Conservation (phyloP, 192 early-diverging fungal genomes). For the Coemansia sp. region DNA sequence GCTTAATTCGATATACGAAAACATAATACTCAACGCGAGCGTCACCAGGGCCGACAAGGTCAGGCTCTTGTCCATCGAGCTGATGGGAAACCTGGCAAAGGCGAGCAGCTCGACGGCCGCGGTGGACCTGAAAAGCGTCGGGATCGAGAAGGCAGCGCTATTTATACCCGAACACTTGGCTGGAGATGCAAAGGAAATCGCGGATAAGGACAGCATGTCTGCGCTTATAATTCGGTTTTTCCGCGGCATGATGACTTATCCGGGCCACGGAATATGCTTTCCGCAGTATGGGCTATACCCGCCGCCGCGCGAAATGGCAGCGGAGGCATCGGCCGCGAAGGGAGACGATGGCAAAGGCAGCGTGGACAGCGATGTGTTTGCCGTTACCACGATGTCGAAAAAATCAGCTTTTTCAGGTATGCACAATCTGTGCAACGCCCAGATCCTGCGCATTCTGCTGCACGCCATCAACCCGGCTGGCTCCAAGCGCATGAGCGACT, state of each 20-base stretch:
- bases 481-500: slow-evolving; percentile 26
- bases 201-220: slow-evolving; percentile 25
- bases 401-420: slow-evolving; percentile 11
- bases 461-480: slow-evolving; percentile 25
- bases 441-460: slow-evolving; percentile 45
- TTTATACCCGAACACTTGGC: slow-evolving; percentile 16
- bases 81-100: slow-evolving; percentile 35
- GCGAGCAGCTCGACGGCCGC: slow-evolving; percentile 14
- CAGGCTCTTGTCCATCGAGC: slow-evolving; percentile 26
- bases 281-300: slow-evolving; percentile 47
- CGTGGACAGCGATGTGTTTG: slow-evolving; percentile 8
- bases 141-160: slow-evolving; percentile 12
- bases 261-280: slow-evolving; percentile 47
- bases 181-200: neutral
- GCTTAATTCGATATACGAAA: slow-evolving; percentile 18
- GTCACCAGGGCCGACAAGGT: slow-evolving; percentile 29
- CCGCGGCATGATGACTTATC: slow-evolving; percentile 45
- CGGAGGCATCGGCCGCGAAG: neutral
- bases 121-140: slow-evolving; percentile 18
- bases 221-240: slow-evolving; percentile 42
- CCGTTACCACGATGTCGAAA: slow-evolving; percentile 16
- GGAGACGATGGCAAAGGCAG: neutral
- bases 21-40: slow-evolving; percentile 28
- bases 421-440: slow-evolving; percentile 41
- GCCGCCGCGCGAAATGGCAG: slow-evolving; percentile 13